Percentiles rank a stretch among this genome's conserved stretches.
Evolutionary conservation across 179 eudicot species (phyloP).

Genomic region (Drosera spatulata): DNA sequence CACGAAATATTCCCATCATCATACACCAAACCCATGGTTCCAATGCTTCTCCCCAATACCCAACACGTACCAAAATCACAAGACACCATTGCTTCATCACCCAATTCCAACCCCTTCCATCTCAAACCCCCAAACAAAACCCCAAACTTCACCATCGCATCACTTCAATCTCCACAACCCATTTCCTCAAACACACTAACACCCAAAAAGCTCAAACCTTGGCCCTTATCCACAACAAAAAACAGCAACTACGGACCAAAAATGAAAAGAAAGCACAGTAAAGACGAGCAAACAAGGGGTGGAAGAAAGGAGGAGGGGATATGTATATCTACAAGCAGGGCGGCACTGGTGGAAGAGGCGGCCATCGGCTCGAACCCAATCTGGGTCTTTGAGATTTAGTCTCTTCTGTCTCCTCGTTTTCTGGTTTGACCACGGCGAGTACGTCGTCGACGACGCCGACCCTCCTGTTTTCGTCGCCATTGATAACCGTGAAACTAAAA

Average conservation of each 20-base stretch:
- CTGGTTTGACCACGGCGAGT: slow-evolving; percentile 68
- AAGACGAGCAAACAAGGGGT: not conserved
- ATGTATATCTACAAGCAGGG: slow-evolving; percentile 96
- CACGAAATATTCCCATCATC: too few species aligned
- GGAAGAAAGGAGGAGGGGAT: slow-evolving; percentile 9
- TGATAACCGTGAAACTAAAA: too few species aligned
- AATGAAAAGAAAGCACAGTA: not conserved
- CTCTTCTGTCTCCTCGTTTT: slow-evolving; percentile 34
- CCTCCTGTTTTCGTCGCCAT: slow-evolving; percentile 52
- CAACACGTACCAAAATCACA: too few species aligned
- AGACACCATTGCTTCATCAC: too few species aligned
- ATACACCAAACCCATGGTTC: too few species aligned
- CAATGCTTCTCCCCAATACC: too few species aligned
- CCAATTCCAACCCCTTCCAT: too few species aligned
- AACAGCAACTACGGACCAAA: not conserved
- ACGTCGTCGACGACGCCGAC: slow-evolving; percentile 41
- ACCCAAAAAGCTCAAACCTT: not conserved
- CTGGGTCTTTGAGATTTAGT: slow-evolving; percentile 32
- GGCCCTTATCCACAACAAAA: not conserved
- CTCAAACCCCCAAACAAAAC: too few species aligned
- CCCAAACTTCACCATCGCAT: too few species aligned
- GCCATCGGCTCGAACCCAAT: slow-evolving; percentile 67
- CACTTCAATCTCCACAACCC: too few species aligned
- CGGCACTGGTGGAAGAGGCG: slow-evolving; percentile 81
- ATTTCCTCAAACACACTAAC: too few species aligned